Evolutionary conservation across 164 flowering plant species (phyloP), one percentile per base, ranked within the genome.

Genomic region (Warburgia ugandensis): DNA sequence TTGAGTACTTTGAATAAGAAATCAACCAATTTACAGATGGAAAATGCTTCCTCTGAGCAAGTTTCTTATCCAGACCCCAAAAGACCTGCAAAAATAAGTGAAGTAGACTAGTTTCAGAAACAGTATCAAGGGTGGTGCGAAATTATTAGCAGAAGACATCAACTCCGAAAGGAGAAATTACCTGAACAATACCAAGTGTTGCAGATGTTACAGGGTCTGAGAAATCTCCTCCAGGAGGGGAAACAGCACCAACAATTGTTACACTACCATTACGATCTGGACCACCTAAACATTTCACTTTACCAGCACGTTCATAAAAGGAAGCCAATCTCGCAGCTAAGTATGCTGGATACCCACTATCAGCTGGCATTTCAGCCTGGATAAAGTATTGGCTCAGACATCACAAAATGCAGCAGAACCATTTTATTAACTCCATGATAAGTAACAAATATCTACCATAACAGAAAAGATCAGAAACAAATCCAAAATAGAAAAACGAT

Each of bases 191-290:
- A 63, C 95, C 77, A 58, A 92, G 96, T 31, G 99, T 88, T 29
- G 99, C 96, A 61, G 99, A 86, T 56, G 99, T 92, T 30, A 92
- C 99, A 62, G 99, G 99, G 65, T 92, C 99, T 9, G 99, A 88
- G 74, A 92, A 92, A 70, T 88, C 97, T 71, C 99, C 99, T 62
- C 99, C 99, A n/a, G 99, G 99, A 63, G 99, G 99, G 53, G 97
- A 88, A 70, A 92, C 99, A 58, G 99, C 99, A 71, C 99, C 99
- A 42, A 92, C 99, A 63, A 92, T 92, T 49, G 99, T 92, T 44
- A 92, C 96, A 88, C 97, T 88, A 26, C 99, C 99, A 64, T 52
- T 86, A 63, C 99, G 90, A 58, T 92, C 95, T 44, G 99, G 99
- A 16, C 91, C 77, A 62, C 99, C 99, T 46, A 92, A 91, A 62